These are phyloP conservation scores for Tilletia walkeri DNA, from an alignment of 1,284 basidiomycete species.

Conservation along the genomic window DNA sequence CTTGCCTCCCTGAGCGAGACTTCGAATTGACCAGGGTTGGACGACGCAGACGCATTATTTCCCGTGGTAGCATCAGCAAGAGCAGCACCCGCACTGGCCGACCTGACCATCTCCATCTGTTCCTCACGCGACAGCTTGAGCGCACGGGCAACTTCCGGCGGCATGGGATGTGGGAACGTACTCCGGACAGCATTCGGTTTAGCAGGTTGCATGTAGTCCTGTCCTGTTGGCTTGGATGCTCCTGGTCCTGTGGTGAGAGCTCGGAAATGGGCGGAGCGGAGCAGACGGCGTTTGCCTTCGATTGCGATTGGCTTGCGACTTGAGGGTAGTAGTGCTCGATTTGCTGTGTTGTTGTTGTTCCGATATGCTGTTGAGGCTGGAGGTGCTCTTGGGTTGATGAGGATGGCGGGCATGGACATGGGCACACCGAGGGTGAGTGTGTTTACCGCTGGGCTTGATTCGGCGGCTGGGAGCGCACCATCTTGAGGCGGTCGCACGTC, in stretches of 20 bases:
- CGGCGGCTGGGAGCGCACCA: too few relatives aligned
- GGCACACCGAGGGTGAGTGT: conserved; percentile 6
- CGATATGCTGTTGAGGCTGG: not conserved
- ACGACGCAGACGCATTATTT: not conserved
- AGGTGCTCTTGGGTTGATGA: conserved; percentile 10
- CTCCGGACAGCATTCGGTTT: conserved; percentile 12
- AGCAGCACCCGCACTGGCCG: not conserved
- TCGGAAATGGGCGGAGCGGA: conserved; percentile 2
- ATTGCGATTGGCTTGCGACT: not conserved
- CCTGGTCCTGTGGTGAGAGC: conserved; percentile 5
- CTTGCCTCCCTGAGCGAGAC: conserved; percentile 1
- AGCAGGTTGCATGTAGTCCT: not conserved
- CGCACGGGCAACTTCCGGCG: conserved; percentile 13
- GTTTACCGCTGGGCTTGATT: not conserved
- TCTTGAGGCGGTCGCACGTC: not conserved
- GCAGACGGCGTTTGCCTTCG: not conserved
- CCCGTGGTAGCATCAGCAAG: not conserved
- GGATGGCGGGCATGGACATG: conserved; percentile 19
- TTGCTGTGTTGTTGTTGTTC: not conserved
- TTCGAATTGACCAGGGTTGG: not conserved
- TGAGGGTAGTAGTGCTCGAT: not conserved
- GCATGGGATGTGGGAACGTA: conserved; percentile 14
- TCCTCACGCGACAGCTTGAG: not conserved
- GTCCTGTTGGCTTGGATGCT: not conserved
- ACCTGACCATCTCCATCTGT: not conserved